Evolutionary conservation across 495 filamentous ascomycete species (phyloP).

Genomic region (Neurospora africana): DNA sequence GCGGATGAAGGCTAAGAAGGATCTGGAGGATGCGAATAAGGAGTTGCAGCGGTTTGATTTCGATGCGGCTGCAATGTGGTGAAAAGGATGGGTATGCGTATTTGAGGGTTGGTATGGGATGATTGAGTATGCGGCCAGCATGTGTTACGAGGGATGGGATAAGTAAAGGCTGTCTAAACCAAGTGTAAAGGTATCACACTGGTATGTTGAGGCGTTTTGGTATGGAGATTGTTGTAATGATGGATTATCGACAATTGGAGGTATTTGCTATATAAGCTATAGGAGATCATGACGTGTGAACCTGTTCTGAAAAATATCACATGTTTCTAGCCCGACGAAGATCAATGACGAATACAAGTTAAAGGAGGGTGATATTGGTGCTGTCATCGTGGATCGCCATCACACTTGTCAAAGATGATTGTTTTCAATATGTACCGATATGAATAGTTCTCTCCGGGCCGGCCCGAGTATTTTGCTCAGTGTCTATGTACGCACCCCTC

Average conservation of each 20-base stretch:
- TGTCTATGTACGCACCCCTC: not conserved
- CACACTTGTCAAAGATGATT: not conserved
- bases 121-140: not conserved
- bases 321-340: not conserved
- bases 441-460: not conserved
- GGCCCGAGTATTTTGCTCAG: not conserved
- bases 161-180: not conserved
- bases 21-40: slow-evolving; percentile 89
- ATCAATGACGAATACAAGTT: too few species aligned
- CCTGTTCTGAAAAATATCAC: not conserved
- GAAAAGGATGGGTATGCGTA: not conserved
- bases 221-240: not conserved
- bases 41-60: slow-evolving; percentile 85
- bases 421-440: not conserved
- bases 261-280: not conserved
- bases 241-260: not conserved
- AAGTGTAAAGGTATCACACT: not conserved
- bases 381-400: too few species aligned
- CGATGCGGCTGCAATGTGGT: slow-evolving; percentile 49
- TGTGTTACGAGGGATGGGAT: not conserved
- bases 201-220: not conserved
- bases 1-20: slow-evolving; percentile 99
- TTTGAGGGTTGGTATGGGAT: not conserved
- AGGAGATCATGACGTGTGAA: not conserved
- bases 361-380: too few species aligned